phyloP scores from a whole-genome alignment of 2,329 filamentous ascomycete genomes.

The Dactylellina leptospora region DNA sequence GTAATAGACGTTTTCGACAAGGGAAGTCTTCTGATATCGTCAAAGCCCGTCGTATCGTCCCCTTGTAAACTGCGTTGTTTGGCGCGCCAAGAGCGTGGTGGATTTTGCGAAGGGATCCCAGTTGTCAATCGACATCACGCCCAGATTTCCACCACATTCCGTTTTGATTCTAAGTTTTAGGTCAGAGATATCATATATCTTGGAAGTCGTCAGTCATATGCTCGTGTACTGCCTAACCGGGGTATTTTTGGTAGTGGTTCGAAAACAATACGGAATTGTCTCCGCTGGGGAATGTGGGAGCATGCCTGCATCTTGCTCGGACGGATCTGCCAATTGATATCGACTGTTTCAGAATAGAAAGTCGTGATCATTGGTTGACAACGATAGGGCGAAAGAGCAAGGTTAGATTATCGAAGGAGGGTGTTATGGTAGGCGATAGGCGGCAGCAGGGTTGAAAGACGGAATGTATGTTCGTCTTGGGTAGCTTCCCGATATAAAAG shows the following conservation, averaged over 20 bases:
- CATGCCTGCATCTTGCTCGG: too few relatives aligned
- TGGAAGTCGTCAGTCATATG: conserved; percentile 15
- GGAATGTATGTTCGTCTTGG: conserved; percentile 36
- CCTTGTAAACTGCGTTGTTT: conserved; percentile 40
- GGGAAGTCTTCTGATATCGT: conserved; percentile 28
- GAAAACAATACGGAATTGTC: conserved; percentile 15
- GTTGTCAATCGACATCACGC: conserved; percentile 42
- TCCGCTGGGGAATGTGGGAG: too few relatives aligned
- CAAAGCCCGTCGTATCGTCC: not conserved
- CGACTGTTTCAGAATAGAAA: conserved; percentile 1
- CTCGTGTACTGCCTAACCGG: conserved; percentile 36
- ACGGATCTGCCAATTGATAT: conserved; percentile 19
- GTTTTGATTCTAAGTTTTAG: conserved; percentile 25
- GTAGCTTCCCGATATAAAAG: conserved; percentile 51
- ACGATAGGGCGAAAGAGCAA: conserved; percentile 13
- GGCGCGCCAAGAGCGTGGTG: conserved; percentile 41
- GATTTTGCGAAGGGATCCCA: conserved; percentile 22
- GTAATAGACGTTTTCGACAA: not conserved
- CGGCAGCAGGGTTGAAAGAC: conserved; percentile 41
- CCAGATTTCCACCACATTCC: conserved; percentile 48
- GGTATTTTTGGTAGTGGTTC: not conserved
- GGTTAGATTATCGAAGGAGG: conserved; percentile 19
- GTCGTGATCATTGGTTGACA: conserved; percentile 15
- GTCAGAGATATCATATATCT: conserved; percentile 19
- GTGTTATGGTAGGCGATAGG: conserved; percentile 35